Evolutionary conservation across 2,329 filamentous ascomycete genomes (phyloP), one percentile per base, ranked within the genome.

Genomic region (Akanthomyces uredinophilus): DNA sequence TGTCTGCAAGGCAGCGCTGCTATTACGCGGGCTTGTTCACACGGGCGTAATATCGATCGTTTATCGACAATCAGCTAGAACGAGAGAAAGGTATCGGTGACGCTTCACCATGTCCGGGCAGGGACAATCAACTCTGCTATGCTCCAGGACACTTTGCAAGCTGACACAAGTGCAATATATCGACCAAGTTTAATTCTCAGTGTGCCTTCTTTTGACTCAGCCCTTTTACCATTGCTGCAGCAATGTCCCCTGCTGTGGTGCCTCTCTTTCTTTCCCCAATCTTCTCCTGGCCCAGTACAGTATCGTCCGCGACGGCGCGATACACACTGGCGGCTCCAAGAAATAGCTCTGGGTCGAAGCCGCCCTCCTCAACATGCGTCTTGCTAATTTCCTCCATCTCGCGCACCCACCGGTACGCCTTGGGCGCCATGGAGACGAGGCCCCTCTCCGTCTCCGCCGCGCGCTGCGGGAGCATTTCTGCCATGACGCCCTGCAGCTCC

Each of bases 331-430:
- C 87, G 7, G 87, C 83, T 13, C 82, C 82, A 14, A 75, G 71
- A 67, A 90, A 90, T 29, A 88, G 72, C 27, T 77, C 75, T 13
- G 72, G 72, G 5, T 73, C 73, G 71, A 89, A 90, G 0, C 87
- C 87, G 1, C 86, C 88, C 60, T 88, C 86, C 47, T 83, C 81
- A 7, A 75, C 74, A 71, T 91, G 87, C 4, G 87, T 89, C 62
- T 81, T 76, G 4, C 83, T 84, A 69, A 93, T 91, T 78, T 92
- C 86, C 67, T 87, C 81, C 89, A 93, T 92, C 77, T 92, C 89
- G 39, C 81, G 78, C 0, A 91, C 86, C 89, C 89, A 93, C 13
- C 90, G 79, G 71, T 92, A 92, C 20, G 90, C 89, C 75, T 92
- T 93, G 8, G 86, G 84, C 27, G 88, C 81, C 82, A 92, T 89